phyloP scores from a whole-genome alignment of 139 green algal species.

The Haematococcus lacustris region DNA sequence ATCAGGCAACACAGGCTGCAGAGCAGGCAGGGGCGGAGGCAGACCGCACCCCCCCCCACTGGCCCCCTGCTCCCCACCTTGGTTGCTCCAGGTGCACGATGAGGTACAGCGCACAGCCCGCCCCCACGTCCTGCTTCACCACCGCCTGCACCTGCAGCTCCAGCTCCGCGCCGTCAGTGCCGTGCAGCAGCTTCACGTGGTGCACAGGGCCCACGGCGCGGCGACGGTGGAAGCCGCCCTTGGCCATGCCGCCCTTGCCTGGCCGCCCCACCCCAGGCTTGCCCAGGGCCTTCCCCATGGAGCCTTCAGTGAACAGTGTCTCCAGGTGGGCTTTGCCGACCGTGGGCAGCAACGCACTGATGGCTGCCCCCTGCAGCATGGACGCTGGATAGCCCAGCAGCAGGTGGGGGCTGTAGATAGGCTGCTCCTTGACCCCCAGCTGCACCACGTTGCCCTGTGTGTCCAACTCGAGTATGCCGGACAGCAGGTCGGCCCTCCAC shows the following conservation, averaged over 20 bases:
- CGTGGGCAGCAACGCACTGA: background rate
- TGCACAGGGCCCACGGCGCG: background rate
- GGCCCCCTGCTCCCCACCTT: background rate
- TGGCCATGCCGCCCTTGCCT: background rate
- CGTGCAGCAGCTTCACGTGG: background rate
- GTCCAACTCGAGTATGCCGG: slow-evolving; percentile 24
- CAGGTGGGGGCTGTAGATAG: background rate
- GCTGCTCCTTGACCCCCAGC: background rate
- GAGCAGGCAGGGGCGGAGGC: too few relatives aligned
- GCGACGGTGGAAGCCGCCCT: background rate
- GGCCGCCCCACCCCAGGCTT: too few relatives aligned
- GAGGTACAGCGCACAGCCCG: background rate
- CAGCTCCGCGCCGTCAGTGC: background rate
- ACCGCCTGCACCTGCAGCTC: background rate
- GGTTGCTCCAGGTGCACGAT: background rate
- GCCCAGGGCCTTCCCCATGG: too few relatives aligned
- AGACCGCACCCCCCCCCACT: too few relatives aligned
- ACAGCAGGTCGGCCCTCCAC: slow-evolving; percentile 26
- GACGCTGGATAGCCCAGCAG: background rate
- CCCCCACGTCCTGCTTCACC: slow-evolving; percentile 1
- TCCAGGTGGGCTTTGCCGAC: background rate
- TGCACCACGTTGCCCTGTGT: background rate
- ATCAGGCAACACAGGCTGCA: too few relatives aligned
- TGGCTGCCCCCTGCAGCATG: background rate
- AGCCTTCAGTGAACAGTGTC: background rate